Conservation (phyloP, 1,284 basidiomycete genomes). For the Xerocomus nothofagi region DNA sequence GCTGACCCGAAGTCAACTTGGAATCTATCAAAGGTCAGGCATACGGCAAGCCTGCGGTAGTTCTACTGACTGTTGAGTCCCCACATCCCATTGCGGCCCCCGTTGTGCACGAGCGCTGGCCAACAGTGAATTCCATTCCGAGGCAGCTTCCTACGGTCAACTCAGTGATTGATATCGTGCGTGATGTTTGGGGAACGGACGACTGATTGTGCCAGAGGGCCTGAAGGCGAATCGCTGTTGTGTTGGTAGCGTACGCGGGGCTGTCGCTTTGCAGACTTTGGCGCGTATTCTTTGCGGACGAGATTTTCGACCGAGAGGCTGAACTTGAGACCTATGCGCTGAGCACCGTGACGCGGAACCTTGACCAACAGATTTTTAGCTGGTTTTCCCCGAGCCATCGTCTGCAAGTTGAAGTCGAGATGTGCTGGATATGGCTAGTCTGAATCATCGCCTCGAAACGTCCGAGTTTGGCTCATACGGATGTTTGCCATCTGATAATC, state of each 20-base stretch:
- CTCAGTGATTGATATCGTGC: conserved; percentile 2
- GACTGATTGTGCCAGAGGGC: conserved; percentile 55
- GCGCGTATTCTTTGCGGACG: conserved; percentile 44
- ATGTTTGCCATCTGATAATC: no score
- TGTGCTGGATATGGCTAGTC: no score
- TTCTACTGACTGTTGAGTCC: conserved; percentile 69
- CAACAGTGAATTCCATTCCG: conserved; percentile 80
- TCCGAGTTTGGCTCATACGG: no score
- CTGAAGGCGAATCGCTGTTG: conserved; percentile 50
- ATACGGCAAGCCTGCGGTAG: background rate
- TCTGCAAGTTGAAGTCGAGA: no score
- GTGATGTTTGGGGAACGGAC: conserved; percentile 35
- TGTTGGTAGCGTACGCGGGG: conserved; percentile 61
- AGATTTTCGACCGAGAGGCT: conserved; percentile 55
- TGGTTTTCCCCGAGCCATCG: conserved; percentile 34
- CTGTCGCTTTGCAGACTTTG: conserved; percentile 27
- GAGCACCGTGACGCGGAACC: conserved; percentile 74
- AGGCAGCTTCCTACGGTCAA: conserved; percentile 65
- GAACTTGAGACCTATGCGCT: conserved; percentile 63
- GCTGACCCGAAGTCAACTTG: conserved; percentile 47
- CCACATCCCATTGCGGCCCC: conserved; percentile 83
- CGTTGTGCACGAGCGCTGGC: conserved; percentile 74
- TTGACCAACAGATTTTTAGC: conserved; percentile 51
- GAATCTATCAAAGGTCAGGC: conserved; percentile 39
- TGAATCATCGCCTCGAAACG: no score